Evolutionary conservation across 768 basidiomycete genomes (phyloP), one percentile per base, ranked within the genome.

Genomic region (Filobasidium floriforme): DNA sequence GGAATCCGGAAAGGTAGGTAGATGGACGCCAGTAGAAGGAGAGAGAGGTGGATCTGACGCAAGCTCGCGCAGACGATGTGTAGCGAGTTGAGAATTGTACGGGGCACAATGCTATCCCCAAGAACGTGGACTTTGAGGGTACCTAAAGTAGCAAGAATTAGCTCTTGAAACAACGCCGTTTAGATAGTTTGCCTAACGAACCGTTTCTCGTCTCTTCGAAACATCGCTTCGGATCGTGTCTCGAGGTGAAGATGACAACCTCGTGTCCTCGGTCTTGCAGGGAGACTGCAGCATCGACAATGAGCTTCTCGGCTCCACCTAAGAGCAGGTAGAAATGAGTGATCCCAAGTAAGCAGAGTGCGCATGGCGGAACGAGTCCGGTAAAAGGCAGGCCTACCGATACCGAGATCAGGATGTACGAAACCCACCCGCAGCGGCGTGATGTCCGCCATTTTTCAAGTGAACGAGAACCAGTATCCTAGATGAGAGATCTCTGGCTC

Each of bases 191-290:
- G 26, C 1, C 46, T 57, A 18, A 74, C 84, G 54, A 75, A 90
- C 94, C 94, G 75, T 97, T 86, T 63, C 84, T 81, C 0, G 96
- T 98, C 80, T 99, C 96, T 60, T 92, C 89, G 71, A 99, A 99
- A 74, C 90, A 94, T 69, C 90, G 87, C 15, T 82, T 80, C 0
- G 86, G 84, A 73, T 99, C 88, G 77, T 96, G 92, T 73, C 96
- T 86, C 0, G 91, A 94, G 0, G 96, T 98, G 79, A 92, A 96
- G 26, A 98, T 85, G 71, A 89, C 86, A 19, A 99, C 88, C 0
- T 82, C 79, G 73, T 98, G 92, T 0, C 93, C 94, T 6, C 87
- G 82, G 10, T 83, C 80, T 76, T 97, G 89, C 14, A 99, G 80
- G 9, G 92, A 89, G 0, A 94, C 82, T 1, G 94, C 92, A 28